Conservation (phyloP, 805 yeast genomes). For the Lachancea nothofagi region DNA sequence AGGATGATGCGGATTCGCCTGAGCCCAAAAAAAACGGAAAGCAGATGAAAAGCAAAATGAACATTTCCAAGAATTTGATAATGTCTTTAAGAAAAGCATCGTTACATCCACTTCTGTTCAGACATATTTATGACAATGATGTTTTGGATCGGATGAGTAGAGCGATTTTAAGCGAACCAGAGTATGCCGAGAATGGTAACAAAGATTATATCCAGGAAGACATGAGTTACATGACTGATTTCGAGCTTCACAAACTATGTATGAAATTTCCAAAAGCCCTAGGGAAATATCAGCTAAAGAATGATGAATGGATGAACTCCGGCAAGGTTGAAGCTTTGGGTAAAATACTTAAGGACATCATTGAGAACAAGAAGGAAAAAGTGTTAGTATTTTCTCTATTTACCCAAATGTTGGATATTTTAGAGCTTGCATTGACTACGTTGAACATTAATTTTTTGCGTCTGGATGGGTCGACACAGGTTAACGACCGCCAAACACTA, state of each 20-base stretch:
- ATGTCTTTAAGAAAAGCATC: slow-evolving; percentile 92
- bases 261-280: slow-evolving; percentile 64
- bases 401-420: slow-evolving; percentile 84
- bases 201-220: slow-evolving; percentile 77
- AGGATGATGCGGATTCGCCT: slow-evolving; percentile 23
- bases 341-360: slow-evolving; percentile 51
- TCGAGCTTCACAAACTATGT: slow-evolving; percentile 75
- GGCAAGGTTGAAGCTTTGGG: slow-evolving; percentile 67
- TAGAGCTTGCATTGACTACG: slow-evolving; percentile 67
- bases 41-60: slow-evolving; percentile 33
- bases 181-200: slow-evolving; percentile 68
- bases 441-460: slow-evolving; percentile 68
- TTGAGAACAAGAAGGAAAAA: slow-evolving; percentile 50
- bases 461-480: slow-evolving; percentile 90
- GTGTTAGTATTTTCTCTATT: slow-evolving; percentile 83
- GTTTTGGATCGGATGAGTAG: slow-evolving; percentile 61
- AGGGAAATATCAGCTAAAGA: slow-evolving; percentile 45
- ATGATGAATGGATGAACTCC: slow-evolving; percentile 53
- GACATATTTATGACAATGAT: slow-evolving; percentile 55
- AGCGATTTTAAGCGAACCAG: slow-evolving; percentile 74
- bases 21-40: slow-evolving; percentile 9
- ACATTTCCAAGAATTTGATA: slow-evolving; percentile 53
- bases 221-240: slow-evolving; percentile 92
- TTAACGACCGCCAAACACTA: slow-evolving; percentile 85
- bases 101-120: slow-evolving; percentile 81